These are phyloP conservation scores for Penicillium griseofulvum DNA, from an alignment of 2,329 filamentous ascomycete genomes.

Conservation along the genomic window DNA sequence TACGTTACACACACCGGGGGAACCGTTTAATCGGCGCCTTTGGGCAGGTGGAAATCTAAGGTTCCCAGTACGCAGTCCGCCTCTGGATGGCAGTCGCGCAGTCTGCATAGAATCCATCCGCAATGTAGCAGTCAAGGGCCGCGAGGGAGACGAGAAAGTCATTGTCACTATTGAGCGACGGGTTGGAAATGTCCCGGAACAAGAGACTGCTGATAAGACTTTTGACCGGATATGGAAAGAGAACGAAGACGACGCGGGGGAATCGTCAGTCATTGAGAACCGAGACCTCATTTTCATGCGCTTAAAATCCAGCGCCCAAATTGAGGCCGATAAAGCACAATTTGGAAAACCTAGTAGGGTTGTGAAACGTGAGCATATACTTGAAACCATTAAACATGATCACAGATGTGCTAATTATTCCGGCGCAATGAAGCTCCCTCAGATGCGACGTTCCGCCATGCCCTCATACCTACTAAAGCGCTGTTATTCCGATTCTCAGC, in stretches of 20 bases:
- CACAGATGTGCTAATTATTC: constrained; percentile 16
- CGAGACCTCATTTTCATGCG: constrained; percentile 65
- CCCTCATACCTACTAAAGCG: constrained; percentile 63
- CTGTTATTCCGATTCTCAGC: constrained; percentile 90
- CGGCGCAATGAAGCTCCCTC: constrained; percentile 43
- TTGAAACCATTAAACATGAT: constrained; percentile 5
- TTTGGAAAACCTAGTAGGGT: constrained; percentile 26
- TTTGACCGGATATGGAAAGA: constrained; percentile 45
- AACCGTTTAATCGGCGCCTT: constrained; percentile 71
- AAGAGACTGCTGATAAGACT: constrained; percentile 34
- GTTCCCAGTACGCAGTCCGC: constrained; percentile 45
- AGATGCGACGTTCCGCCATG: constrained; percentile 55
- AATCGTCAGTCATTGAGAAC: constrained; percentile 54
- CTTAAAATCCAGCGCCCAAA: constrained; percentile 42
- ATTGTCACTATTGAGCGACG: constrained; percentile 60
- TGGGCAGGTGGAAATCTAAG: constrained; percentile 80
- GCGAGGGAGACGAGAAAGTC: constrained; percentile 55
- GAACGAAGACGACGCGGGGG: constrained; percentile 42
- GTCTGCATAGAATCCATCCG: constrained; percentile 49
- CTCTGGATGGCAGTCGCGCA: constrained; percentile 37
- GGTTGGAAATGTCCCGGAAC: constrained; percentile 43
- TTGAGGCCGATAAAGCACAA: constrained; percentile 24
- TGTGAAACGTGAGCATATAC: constrained; percentile 37
- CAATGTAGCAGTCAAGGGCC: constrained; percentile 52
- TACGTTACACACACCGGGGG: constrained; percentile 69